Evolutionary conservation across 768 basidiomycete species (phyloP).

Genomic region (Hericium alpestre): DNA sequence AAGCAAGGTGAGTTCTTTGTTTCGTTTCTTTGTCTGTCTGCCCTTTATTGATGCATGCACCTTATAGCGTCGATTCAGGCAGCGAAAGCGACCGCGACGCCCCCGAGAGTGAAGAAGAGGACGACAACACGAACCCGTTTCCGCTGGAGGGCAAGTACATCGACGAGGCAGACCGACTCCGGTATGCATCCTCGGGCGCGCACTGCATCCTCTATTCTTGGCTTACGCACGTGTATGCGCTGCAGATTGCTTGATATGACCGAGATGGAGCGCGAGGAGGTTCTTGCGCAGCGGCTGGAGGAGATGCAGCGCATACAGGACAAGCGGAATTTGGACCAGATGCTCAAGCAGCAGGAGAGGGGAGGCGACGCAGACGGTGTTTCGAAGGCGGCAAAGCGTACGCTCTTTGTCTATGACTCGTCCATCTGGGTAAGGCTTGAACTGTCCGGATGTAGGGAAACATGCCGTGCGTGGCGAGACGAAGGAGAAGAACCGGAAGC

Average conservation of each 20-base stretch:
- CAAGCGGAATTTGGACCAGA: slow-evolving; percentile 57
- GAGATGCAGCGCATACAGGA: slow-evolving; percentile 70
- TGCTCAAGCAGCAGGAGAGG: slow-evolving; percentile 50
- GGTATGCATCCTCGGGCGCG: slow-evolving; percentile 33
- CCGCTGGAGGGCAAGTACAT: slow-evolving; percentile 87
- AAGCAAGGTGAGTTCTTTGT: slow-evolving; percentile 49
- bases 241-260: slow-evolving; percentile 65
- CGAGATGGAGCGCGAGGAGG: slow-evolving; percentile 84
- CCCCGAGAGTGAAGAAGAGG: slow-evolving; percentile 56
- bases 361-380: slow-evolving; percentile 47
- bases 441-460: slow-evolving; percentile 39
- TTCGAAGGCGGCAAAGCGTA: slow-evolving; percentile 70
- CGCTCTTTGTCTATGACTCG: slow-evolving; percentile 15
- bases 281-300: slow-evolving; percentile 71
- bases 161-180: slow-evolving; percentile 72
- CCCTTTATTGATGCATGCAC: not conserved
- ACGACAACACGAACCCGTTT: slow-evolving; percentile 53
- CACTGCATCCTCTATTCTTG: slow-evolving; percentile 15
- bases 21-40: not conserved
- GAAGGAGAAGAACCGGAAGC: slow-evolving; percentile 68
- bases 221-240: not conserved
- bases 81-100: slow-evolving; percentile 41
- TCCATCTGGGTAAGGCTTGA: not conserved
- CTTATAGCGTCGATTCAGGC: slow-evolving; percentile 19
- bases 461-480: slow-evolving; percentile 64